These are phyloP conservation scores for Pythium sukuiense DNA, from an alignment of 352 stramenopile species.

Conservation along the genomic window DNA sequence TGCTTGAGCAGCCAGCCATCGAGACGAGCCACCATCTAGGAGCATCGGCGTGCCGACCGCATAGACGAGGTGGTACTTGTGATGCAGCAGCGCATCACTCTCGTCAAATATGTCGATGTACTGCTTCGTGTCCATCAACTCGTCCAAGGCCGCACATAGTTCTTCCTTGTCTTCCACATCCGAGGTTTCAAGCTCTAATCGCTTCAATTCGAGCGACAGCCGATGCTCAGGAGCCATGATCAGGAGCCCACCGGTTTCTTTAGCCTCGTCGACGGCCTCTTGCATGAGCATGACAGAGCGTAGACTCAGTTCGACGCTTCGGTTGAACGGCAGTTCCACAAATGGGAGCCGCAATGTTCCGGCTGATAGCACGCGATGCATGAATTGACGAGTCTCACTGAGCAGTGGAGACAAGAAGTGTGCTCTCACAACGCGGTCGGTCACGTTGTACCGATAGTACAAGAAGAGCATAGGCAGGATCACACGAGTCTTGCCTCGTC, in stretches of 20 bases:
- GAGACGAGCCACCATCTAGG: slow-evolving; percentile 47
- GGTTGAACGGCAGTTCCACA: slow-evolving; percentile 65
- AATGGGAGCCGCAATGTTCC: slow-evolving; percentile 38
- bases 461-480: slow-evolving; percentile 89
- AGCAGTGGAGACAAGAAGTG: slow-evolving; percentile 63
- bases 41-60: slow-evolving; percentile 51
- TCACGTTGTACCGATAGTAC: slow-evolving; percentile 36
- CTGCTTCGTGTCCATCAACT: slow-evolving; percentile 44
- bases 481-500: slow-evolving; percentile 80
- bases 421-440: slow-evolving; percentile 36
- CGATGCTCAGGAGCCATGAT: slow-evolving; percentile 83
- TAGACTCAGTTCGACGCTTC: slow-evolving; percentile 41
- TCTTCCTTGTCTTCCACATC: neutral
- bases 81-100: slow-evolving; percentile 81
- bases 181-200: slow-evolving; percentile 37
- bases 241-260: slow-evolving; percentile 42
- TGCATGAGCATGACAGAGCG: slow-evolving; percentile 33
- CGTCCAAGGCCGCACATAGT: slow-evolving; percentile 28
- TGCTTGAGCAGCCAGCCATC: slow-evolving; percentile 60
- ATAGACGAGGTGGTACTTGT: slow-evolving; percentile 90
- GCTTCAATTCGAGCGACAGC: slow-evolving; percentile 88
- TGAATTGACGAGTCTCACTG: slow-evolving; percentile 57
- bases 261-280: slow-evolving; percentile 38
- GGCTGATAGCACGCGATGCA: slow-evolving; percentile 55
- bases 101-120: slow-evolving; percentile 89